Conservation (phyloP, 148 eudicot genomes). For the Cornus suecica region DNA sequence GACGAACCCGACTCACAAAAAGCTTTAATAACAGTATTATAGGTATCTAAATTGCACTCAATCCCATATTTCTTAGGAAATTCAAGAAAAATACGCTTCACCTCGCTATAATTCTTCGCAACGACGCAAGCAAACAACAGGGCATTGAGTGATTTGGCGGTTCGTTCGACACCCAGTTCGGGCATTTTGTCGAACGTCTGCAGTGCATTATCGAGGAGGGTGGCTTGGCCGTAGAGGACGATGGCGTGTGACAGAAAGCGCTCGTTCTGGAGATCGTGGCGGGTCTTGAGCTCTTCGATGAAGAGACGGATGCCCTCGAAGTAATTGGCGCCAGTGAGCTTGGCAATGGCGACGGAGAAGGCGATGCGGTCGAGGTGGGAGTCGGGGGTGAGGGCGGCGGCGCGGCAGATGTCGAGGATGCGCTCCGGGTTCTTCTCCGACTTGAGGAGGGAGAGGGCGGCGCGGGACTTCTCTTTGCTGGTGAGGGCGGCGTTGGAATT, state of each 20-base stretch:
- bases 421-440: constrained; percentile 65
- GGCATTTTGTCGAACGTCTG: constrained; percentile 60
- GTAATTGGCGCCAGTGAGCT: constrained; percentile 43
- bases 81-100: constrained; percentile 53
- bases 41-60: constrained; percentile 55
- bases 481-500: constrained; percentile 38
- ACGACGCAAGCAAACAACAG: constrained; percentile 60
- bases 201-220: constrained; percentile 50
- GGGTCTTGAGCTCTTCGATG: constrained; percentile 51
- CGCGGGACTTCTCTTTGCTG: constrained; percentile 50
- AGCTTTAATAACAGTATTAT: constrained; percentile 73
- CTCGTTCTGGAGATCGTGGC: constrained; percentile 58
- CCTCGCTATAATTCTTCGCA: constrained; percentile 52
- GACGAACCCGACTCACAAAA: constrained; percentile 60
- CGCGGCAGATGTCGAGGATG: constrained; percentile 68
- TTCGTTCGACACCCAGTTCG: constrained; percentile 48
- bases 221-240: constrained; percentile 74
- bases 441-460: constrained; percentile 59
- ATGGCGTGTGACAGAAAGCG: constrained; percentile 56
- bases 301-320: constrained; percentile 51
- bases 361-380: constrained; percentile 67
- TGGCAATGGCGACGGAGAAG: constrained; percentile 56
- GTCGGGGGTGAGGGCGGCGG: constrained; percentile 66
- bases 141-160: constrained; percentile 62
- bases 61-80: constrained; percentile 58